Conservation (phyloP, 2,329 filamentous ascomycete species). For the Stagonosporopsis cucurbitacearum region DNA sequence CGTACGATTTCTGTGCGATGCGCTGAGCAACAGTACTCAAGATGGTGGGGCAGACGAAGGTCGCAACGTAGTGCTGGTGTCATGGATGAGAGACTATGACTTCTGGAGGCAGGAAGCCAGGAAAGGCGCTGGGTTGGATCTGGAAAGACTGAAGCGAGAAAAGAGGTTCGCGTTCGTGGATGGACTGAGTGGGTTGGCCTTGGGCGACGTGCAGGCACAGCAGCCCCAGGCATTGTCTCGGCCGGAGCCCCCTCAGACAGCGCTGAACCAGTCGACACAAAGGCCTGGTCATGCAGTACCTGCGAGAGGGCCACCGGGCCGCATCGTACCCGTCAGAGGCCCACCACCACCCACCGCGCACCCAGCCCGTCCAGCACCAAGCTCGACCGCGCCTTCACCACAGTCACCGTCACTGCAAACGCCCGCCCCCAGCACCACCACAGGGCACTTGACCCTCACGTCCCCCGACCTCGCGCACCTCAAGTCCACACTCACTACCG, state of each 20-base stretch:
- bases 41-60: conserved; percentile 39
- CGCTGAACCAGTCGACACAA: background rate
- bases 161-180: conserved; percentile 76
- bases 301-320: conserved; percentile 26
- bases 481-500: conserved; percentile 33
- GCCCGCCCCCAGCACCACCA: background rate
- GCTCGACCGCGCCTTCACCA: background rate
- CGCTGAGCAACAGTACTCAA: conserved; percentile 43
- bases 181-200: conserved; percentile 69
- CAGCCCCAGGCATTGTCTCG: background rate
- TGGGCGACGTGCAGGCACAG: conserved; percentile 15
- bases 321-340: conserved; percentile 25
- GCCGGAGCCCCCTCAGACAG: conserved; percentile 6
- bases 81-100: conserved; percentile 77
- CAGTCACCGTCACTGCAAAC: background rate
- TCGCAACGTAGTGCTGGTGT: conserved; percentile 71
- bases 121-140: conserved; percentile 74
- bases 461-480: conserved; percentile 37
- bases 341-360: conserved; percentile 13
- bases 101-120: conserved; percentile 79
- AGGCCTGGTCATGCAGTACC: conserved; percentile 21
- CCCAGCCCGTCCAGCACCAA: conserved; percentile 7
- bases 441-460: conserved; percentile 31
- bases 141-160: conserved; percentile 64
- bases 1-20: conserved; percentile 58